Conservation (phyloP, 352 stramenopile genomes). For the Phytophthora litchii region DNA sequence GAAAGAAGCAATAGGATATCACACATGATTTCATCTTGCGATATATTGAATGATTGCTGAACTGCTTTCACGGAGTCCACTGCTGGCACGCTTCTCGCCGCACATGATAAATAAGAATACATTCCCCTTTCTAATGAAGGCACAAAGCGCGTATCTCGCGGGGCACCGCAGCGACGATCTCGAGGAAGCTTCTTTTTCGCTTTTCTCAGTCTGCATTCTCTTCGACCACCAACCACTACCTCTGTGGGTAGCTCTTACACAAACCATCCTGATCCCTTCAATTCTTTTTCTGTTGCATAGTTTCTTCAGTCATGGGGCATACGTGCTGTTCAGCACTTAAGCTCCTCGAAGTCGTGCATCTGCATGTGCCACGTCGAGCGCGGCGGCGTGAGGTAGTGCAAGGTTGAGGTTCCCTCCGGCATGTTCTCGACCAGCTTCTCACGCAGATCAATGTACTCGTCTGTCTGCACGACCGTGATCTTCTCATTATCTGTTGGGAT, state of each 20-base stretch:
- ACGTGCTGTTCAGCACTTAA: constrained; percentile 46
- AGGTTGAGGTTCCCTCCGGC: constrained; percentile 14
- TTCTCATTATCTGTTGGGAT: constrained; percentile 83
- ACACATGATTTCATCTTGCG: not conserved
- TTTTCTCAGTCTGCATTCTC: constrained; percentile 17
- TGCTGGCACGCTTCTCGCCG: not conserved
- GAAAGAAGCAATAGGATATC: constrained; percentile 3
- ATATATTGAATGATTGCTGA: constrained; percentile 16
- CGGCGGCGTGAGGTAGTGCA: constrained; percentile 72
- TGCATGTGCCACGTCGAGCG: constrained; percentile 86
- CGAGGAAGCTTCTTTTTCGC: constrained; percentile 26
- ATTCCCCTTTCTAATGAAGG: constrained; percentile 37
- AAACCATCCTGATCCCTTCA: constrained; percentile 3
- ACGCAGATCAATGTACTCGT: constrained; percentile 68
- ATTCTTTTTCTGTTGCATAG: constrained; percentile 12
- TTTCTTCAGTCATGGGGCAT: not conserved
- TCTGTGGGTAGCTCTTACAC: constrained; percentile 6
- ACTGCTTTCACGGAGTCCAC: constrained; percentile 10
- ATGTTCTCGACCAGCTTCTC: constrained; percentile 64
- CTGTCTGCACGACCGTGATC: constrained; percentile 69
- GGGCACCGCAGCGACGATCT: not conserved
- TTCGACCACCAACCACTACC: constrained; percentile 9
- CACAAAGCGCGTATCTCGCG: constrained; percentile 12
- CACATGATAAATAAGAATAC: constrained; percentile 49
- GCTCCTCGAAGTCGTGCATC: constrained; percentile 75